Evolutionary conservation across 805 yeast genomes (phyloP).

Genomic region (Metschnikowia picachoensis): DNA sequence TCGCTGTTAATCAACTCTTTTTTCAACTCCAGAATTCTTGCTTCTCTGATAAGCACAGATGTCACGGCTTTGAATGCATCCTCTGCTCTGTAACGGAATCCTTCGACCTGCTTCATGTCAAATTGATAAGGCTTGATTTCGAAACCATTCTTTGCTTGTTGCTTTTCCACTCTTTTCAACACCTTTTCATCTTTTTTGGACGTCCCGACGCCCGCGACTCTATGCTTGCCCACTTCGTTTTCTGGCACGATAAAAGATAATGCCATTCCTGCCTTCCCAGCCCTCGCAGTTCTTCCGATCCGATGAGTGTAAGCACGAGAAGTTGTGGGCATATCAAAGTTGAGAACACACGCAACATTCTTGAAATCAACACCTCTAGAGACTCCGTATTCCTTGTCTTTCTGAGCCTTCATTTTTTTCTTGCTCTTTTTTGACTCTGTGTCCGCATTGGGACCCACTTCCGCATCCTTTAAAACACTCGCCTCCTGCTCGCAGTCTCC

Average conservation of each 20-base stretch:
- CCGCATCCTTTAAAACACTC: slow-evolving; percentile 6
- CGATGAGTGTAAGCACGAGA: slow-evolving; percentile 90
- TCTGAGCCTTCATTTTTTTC: slow-evolving; percentile 29
- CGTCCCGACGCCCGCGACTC: slow-evolving; percentile 63
- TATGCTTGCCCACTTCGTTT: slow-evolving; percentile 86
- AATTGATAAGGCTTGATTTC: slow-evolving; percentile 85
- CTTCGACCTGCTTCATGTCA: slow-evolving; percentile 88
- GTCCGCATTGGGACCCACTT: slow-evolving; percentile 10
- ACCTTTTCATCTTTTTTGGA: slow-evolving; percentile 87
- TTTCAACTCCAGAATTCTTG: slow-evolving; percentile 84
- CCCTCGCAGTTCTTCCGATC: slow-evolving; percentile 96
- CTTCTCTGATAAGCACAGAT: slow-evolving; percentile 83
- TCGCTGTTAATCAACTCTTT: slow-evolving; percentile 84
- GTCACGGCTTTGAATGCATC: slow-evolving; percentile 97
- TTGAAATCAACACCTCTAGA: slow-evolving; percentile 96
- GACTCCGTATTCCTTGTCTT: slow-evolving; percentile 84
- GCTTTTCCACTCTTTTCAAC: slow-evolving; percentile 66
- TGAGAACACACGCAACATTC: slow-evolving; percentile 93
- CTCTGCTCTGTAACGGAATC: slow-evolving; percentile 93
- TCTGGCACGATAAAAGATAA: slow-evolving; percentile 84
- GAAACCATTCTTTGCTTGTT: slow-evolving; percentile 69
- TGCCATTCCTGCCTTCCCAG: slow-evolving; percentile 93
- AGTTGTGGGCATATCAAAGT: slow-evolving; percentile 89
- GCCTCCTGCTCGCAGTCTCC: slow-evolving; percentile 25
- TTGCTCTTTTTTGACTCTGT: slow-evolving; percentile 7